Conservation (phyloP, 2,329 filamentous ascomycete genomes). For the Fusarium lyarnte region DNA sequence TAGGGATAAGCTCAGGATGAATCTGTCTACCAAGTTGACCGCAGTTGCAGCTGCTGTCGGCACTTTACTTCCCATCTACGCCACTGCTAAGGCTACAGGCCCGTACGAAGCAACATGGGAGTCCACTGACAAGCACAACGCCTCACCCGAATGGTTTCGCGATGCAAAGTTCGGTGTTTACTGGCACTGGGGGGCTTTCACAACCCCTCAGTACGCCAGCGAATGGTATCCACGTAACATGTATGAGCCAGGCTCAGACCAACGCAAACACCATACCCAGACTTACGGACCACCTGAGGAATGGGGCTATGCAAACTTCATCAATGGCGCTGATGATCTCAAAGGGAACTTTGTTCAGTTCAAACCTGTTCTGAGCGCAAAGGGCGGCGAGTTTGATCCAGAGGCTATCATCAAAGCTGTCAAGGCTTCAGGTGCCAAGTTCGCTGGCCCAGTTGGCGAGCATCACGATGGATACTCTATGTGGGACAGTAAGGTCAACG, state of each 20-base stretch:
- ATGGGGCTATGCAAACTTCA: conserved; percentile 16
- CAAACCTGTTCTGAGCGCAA: neutral
- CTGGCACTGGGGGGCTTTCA: conserved; percentile 29
- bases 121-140: conserved; percentile 16
- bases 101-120: conserved; percentile 22
- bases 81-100: neutral
- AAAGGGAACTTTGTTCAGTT: conserved; percentile 11
- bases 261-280: conserved; percentile 3
- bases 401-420: conserved; percentile 10
- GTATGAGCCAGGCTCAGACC: conserved; percentile 12
- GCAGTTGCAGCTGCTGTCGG: neutral
- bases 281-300: conserved; percentile 7
- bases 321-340: conserved; percentile 1
- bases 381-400: conserved; percentile 2
- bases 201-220: conserved; percentile 10
- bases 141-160: conserved; percentile 18
- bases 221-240: conserved; percentile 27
- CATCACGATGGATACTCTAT: conserved; percentile 24
- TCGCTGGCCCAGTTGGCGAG: conserved; percentile 14
- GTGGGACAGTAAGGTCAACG: conserved; percentile 19
- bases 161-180: conserved; percentile 23
- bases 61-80: neutral
- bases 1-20: neutral
- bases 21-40: neutral
- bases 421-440: conserved; percentile 7